phyloP scores from a whole-genome alignment of 1,284 basidiomycete genomes.

The Fomitopsis pinicola region DNA sequence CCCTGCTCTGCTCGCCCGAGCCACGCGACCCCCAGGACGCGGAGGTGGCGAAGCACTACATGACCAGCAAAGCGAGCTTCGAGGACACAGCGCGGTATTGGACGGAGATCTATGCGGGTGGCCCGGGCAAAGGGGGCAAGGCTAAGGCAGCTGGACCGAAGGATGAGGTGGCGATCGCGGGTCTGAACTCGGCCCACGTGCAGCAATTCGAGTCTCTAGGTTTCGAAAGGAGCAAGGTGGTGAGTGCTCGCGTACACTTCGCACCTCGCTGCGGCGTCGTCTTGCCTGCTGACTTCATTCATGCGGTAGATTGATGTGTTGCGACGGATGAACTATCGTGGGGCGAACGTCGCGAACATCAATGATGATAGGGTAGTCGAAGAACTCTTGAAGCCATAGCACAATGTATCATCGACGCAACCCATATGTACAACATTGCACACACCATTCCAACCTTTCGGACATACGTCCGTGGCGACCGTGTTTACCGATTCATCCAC shows the following conservation, averaged over 20 bases:
- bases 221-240: slow-evolving; percentile 73
- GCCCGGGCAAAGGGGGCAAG: slow-evolving; percentile 40
- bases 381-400: slow-evolving; percentile 43
- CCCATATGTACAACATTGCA: not conserved
- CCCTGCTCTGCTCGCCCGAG: slow-evolving; percentile 93
- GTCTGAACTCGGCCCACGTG: slow-evolving; percentile 69
- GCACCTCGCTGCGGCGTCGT: not conserved
- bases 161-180: slow-evolving; percentile 74
- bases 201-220: slow-evolving; percentile 71
- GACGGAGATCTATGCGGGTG: slow-evolving; percentile 87
- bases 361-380: slow-evolving; percentile 57
- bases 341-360: slow-evolving; percentile 58
- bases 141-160: slow-evolving; percentile 16
- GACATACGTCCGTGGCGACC: not conserved
- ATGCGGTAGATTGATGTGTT: slow-evolving; percentile 78
- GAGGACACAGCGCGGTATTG: slow-evolving; percentile 93
- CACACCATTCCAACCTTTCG: too few species aligned
- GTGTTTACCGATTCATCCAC: not conserved
- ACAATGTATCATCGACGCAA: slow-evolving; percentile 1
- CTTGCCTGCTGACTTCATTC: not conserved
- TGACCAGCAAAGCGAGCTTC: slow-evolving; percentile 83
- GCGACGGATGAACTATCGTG: slow-evolving; percentile 89
- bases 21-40: slow-evolving; percentile 98
- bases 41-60: slow-evolving; percentile 96
- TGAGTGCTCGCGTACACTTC: slow-evolving; percentile 35